Percentiles rank a stretch among this genome's conserved stretches.
Conservation (phyloP, 2,329 filamentous ascomycete genomes). For the Cadophora gregata region DNA sequence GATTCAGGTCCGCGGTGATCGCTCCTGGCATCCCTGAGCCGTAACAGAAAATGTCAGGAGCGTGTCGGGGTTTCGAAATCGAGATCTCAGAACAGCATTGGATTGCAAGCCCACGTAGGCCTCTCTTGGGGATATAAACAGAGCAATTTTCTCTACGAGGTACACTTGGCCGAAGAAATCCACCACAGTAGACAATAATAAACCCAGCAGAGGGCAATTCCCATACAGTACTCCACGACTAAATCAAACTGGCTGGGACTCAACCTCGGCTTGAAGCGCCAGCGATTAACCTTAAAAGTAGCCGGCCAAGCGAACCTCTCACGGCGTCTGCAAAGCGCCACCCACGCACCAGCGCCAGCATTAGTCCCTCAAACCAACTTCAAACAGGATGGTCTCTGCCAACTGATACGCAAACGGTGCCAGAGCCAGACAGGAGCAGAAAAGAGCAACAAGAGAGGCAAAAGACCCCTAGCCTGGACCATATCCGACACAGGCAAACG, state of each 20-base stretch:
- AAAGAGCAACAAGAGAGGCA: background rate
- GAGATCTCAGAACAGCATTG: background rate
- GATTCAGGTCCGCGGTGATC: conserved; percentile 3
- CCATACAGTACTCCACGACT: too few relatives aligned
- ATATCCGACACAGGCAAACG: background rate
- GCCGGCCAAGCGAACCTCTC: conserved; percentile 5
- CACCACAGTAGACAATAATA: background rate
- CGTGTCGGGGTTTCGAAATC: background rate
- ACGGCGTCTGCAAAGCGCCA: background rate
- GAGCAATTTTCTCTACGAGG: too few relatives aligned
- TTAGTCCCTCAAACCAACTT: conserved; percentile 10
- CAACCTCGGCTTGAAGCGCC: background rate
- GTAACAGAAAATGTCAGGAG: conserved; percentile 6
- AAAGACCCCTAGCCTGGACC: background rate
- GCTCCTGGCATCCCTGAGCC: background rate
- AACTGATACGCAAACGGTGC: background rate
- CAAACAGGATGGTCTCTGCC: conserved; percentile 10
- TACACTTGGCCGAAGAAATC: too few relatives aligned
- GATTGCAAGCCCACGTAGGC: background rate
- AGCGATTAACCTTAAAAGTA: conserved; percentile 10
- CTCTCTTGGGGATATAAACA: background rate
- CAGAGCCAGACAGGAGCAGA: background rate
- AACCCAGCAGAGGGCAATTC: background rate
- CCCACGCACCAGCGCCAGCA: background rate
- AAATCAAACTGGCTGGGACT: background rate